Base-by-base conservation (phyloP, 2,329 filamentous ascomycete genomes). In the Acrocalymma vagum region DNA sequence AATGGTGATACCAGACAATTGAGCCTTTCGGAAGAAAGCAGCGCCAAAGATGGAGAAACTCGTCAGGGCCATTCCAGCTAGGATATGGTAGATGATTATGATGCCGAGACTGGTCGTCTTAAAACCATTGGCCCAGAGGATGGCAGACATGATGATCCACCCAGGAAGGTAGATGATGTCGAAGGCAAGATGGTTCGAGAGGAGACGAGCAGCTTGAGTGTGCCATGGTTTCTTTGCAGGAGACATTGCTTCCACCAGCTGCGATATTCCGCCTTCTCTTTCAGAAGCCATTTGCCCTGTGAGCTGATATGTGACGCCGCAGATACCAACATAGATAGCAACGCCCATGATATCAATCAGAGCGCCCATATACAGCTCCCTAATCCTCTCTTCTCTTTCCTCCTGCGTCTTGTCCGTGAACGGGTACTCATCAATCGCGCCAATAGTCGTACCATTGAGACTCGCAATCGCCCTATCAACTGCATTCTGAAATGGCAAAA, bases 191-290 rank as follows among this genome's bases (percentile, higher is more conserved):
- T 95, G 90, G 46, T 91, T 86, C 0, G 91, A 85, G 7, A 92
- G 63, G 10, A 95, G 78, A n/a, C 92, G 81, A 2, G 87, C 86
- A 15, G 84, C 82, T 70, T 93, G 89, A 8, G 87, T 84, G 59
- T 90, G 79, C 89, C 90, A 95, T 28, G 82, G 76, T 32, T 79
- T 79, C 38, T 79, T 78, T 39, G 88, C 88, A 1, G 89, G 87
- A 78, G 94, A 92, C 90, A 95, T 96, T 38, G 90, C 87, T 69
- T 96, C 92, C 28, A 96, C 83, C 18, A 96, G 77, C 49, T 91
- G 88, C 4, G 89, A 89, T 81, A 96, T 94, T 42, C 91, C 92
- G 11, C 84, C 77, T 72, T 96, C 92, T 40, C 92, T 79, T 71
- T 96, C 92, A 2, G 85, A 84, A 6, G 92, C 91, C 65, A 95